Conservation (phyloP, 768 basidiomycete genomes). For the Collybia mongolica region DNA sequence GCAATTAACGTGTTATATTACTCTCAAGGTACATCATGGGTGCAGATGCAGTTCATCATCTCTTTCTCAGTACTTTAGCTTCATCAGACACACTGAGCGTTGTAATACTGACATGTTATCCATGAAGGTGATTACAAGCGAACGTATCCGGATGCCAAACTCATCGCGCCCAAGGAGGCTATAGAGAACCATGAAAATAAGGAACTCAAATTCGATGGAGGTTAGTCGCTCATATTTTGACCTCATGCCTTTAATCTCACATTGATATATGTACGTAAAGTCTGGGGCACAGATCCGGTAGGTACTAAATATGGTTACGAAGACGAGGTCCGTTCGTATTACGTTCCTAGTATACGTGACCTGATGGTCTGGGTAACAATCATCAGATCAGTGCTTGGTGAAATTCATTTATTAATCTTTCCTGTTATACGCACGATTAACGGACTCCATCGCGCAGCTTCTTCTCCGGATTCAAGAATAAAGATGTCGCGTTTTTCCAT, state of each 20-base stretch:
- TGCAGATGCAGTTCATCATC: constrained; percentile 52
- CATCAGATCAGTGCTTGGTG: constrained; percentile 45
- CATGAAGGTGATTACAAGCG: constrained; percentile 54
- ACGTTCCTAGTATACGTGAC: not conserved
- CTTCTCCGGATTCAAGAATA: constrained; percentile 62
- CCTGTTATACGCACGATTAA: not conserved
- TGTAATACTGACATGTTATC: not conserved
- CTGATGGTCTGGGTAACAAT: not conserved
- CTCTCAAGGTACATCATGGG: constrained; percentile 51
- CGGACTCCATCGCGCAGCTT: constrained; percentile 34
- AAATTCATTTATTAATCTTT: not conserved
- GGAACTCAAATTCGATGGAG: constrained; percentile 56
- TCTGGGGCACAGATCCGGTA: constrained; percentile 54
- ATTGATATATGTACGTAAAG: constrained; percentile 16
- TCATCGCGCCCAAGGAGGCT: constrained; percentile 60
- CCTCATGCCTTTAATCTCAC: not conserved
- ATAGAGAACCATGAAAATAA: constrained; percentile 45
- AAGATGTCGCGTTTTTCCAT: constrained; percentile 82
- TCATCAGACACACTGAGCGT: not conserved
- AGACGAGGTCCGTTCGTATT: constrained; percentile 39
- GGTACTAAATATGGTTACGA: constrained; percentile 71
- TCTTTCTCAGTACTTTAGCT: constrained; percentile 44
- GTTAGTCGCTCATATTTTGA: constrained; percentile 28
- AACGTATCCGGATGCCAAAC: constrained; percentile 61
- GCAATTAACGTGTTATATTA: not conserved